Base-by-base conservation (phyloP, 257 asterid species). In the Solanum bukasovii region DNA sequence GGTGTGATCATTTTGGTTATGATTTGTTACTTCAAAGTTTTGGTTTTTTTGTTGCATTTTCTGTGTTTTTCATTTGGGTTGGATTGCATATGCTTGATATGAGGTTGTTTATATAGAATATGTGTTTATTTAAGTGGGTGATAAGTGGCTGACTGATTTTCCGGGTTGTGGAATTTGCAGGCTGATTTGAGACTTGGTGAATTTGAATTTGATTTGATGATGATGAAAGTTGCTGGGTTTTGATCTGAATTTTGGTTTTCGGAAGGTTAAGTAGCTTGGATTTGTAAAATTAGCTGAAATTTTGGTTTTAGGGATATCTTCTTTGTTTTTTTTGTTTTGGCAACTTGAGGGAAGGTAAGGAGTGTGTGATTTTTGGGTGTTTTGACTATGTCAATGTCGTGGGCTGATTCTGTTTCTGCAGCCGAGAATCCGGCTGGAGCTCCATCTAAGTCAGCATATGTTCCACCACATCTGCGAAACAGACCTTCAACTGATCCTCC, bases 381-480 rank as follows among this genome's bases (percentile, higher is more conserved):
- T 61, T 73, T 77, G 68, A 87, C 27, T 44, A 90, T 92, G 92
- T 83, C 90, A 23, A 88, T 87, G 71, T 92, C 90, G 38, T 78
- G 93, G 90, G 90, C 91, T 81, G 92, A 90, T 90, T 87, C 89
- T 67, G 77, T 67, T 84, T 78, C 89, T 78, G 56, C 61, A 46
- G 86, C 81, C 5, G 93, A 88, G 68, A 87, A 86, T 81, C 84
- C 88, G 9, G 78, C 92, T 49, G 77, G 87, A n/a, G 91, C 61
- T 87, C 67, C 87, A 40, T 81, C 87, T 91, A 86, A 71, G 88
- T 82, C 79, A 35, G 49, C 85, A 38, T 93, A 92, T 86, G 92
- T 93, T 74, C 93, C 94, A 2, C 95, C 93, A 6, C 94, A 93
- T 90, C 91, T 93, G 49, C 91, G 93, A 90, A 89, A 93, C 75